phyloP scores from a whole-genome alignment of 108 stramenopile species.

The Bacterosira constricta region DNA sequence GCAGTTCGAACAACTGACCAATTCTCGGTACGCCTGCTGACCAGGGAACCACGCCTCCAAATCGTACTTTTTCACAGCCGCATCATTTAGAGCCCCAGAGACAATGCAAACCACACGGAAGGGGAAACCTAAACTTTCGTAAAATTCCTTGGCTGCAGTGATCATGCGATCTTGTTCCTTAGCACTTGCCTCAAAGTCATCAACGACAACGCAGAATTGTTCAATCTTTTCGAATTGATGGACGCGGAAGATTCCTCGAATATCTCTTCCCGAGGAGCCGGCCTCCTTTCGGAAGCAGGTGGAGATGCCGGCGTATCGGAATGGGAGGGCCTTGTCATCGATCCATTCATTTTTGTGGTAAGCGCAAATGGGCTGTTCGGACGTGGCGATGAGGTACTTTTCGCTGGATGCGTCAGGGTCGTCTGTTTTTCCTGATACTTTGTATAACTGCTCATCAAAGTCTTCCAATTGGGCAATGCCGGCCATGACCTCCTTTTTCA shows the following conservation, averaged over 20 bases:
- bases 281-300: constrained; percentile 99
- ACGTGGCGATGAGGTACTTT: constrained; percentile 99
- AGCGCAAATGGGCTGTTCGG: constrained; percentile 99
- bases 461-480: constrained; percentile 99
- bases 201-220: constrained; percentile 97
- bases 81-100: constrained; percentile 96
- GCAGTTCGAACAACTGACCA: constrained; percentile 99
- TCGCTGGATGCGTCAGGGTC: constrained; percentile 88
- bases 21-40: constrained; percentile 95
- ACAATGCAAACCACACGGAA: constrained; percentile 99
- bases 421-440: constrained; percentile 94
- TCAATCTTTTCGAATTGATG: constrained; percentile 99
- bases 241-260: constrained; percentile 99
- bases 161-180: constrained; percentile 93
- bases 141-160: constrained; percentile 95
- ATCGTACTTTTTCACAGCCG: constrained; percentile 99
- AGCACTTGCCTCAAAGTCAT: constrained; percentile 90
- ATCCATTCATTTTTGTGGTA: constrained; percentile 99
- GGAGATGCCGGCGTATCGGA: constrained; percentile 95
- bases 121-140: constrained; percentile 92
- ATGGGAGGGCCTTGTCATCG: constrained; percentile 74
- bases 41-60: constrained; percentile 99
- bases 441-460: constrained; percentile 99
- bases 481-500: constrained; percentile 99
- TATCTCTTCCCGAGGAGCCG: constrained; percentile 96